Percentiles rank a stretch among this genome's conserved stretches.
These are phyloP conservation scores for Wickerhamiella pararugosa DNA, from an alignment of 1,139 yeast species.

Conservation along the genomic window DNA sequence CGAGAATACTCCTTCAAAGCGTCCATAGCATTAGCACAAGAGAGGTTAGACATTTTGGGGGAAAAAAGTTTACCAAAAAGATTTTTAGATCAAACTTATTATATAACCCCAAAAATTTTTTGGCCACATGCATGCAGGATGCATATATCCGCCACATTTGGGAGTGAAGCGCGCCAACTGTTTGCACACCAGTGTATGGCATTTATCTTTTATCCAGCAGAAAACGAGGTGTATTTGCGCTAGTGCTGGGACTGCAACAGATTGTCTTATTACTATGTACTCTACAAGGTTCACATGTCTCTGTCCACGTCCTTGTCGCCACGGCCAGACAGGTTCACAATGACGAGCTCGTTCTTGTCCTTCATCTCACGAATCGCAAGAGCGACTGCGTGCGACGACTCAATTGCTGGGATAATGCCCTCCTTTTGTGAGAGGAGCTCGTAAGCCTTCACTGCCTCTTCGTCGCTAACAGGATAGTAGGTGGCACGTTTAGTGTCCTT, in stretches of 20 bases:
- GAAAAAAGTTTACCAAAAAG: slow-evolving; percentile 5
- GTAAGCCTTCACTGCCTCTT: slow-evolving; percentile 85
- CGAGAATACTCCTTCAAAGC: slow-evolving; percentile 43
- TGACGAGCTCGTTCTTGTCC: slow-evolving; percentile 62
- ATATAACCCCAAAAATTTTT: too few relatives aligned
- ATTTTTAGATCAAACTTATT: not conserved
- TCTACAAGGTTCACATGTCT: not conserved
- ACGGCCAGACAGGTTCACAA: slow-evolving; percentile 88
- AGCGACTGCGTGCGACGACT: slow-evolving; percentile 87
- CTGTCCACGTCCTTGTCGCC: slow-evolving; percentile 93
- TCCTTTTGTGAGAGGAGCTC: slow-evolving; percentile 76
- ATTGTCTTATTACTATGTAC: too few relatives aligned
- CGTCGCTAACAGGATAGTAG: slow-evolving; percentile 84
- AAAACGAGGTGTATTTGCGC: too few relatives aligned
- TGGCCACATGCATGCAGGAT: too few relatives aligned
- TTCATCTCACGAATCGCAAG: slow-evolving; percentile 86
- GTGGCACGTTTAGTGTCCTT: slow-evolving; percentile 84
- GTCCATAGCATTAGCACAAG: slow-evolving; percentile 8
- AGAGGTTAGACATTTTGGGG: not conserved
- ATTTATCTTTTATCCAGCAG: too few relatives aligned
- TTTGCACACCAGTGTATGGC: too few relatives aligned
- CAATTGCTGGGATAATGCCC: slow-evolving; percentile 96
- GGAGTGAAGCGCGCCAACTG: too few relatives aligned
- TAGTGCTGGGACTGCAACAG: too few relatives aligned
- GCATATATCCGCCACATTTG: too few relatives aligned